Conservation (phyloP, 495 filamentous ascomycete genomes). For the Choiromyces venosus region DNA sequence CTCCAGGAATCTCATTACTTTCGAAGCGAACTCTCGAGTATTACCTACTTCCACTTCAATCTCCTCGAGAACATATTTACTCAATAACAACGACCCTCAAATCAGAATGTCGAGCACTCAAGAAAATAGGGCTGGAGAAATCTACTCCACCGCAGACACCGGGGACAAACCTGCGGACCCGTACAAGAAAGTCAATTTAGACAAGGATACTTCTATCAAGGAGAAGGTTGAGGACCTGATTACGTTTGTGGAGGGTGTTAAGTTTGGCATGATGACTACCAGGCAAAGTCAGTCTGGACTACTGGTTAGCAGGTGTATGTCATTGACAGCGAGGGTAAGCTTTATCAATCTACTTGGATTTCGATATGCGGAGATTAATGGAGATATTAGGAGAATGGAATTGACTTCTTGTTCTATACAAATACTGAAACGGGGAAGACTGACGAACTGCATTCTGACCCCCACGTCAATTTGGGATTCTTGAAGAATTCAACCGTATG, state of each 20-base stretch:
- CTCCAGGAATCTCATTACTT: background rate
- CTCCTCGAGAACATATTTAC: background rate
- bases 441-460: slow-evolving; percentile 68
- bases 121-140: slow-evolving; percentile 12
- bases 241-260: slow-evolving; percentile 61
- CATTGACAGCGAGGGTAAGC: slow-evolving; percentile 71
- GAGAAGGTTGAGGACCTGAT: slow-evolving; percentile 74
- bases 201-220: slow-evolving; percentile 56
- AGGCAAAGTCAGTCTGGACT: slow-evolving; percentile 54
- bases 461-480: slow-evolving; percentile 81
- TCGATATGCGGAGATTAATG: slow-evolving; percentile 13
- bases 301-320: slow-evolving; percentile 82
- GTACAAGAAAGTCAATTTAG: slow-evolving; percentile 68
- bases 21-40: slow-evolving; percentile 4
- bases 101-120: slow-evolving; percentile 28
- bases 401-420: slow-evolving; percentile 88
- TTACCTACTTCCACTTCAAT: background rate
- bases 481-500: slow-evolving; percentile 64
- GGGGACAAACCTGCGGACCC: slow-evolving; percentile 61
- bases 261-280: slow-evolving; percentile 77
- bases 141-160: slow-evolving; percentile 11
- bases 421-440: slow-evolving; percentile 93
- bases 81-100: background rate
- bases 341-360: background rate
- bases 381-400: slow-evolving; percentile 60